Evolutionary conservation across 208 protist species (phyloP).

Genomic region (Trypanosoma brucei): DNA sequence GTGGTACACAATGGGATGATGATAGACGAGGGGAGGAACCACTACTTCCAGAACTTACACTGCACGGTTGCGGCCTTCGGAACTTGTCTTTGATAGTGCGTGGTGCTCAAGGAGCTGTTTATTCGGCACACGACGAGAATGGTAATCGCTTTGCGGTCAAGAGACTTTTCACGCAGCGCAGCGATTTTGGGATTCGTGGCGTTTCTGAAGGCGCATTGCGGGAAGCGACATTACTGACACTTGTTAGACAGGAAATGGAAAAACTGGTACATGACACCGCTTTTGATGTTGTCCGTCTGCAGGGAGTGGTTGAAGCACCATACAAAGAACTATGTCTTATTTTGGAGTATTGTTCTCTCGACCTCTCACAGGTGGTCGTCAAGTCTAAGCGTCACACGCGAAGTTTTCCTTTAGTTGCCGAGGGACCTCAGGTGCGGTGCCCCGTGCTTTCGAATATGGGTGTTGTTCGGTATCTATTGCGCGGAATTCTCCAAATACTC

Average conservation of each 20-base stretch:
- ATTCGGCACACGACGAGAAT: slow-evolving; percentile 45
- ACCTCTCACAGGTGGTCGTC: slow-evolving; percentile 52
- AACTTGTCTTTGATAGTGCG: slow-evolving; percentile 54
- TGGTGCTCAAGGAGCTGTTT: slow-evolving; percentile 80
- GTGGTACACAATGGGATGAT: slow-evolving; percentile 36
- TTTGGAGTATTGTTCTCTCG: slow-evolving; percentile 60
- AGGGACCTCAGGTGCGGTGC: slow-evolving; percentile 9
- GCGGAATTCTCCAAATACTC: slow-evolving; percentile 58
- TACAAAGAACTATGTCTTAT: slow-evolving; percentile 79
- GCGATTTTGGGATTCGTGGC: slow-evolving; percentile 64
- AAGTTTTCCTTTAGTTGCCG: neutral
- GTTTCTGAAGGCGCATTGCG: slow-evolving; percentile 68
- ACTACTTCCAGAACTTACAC: slow-evolving; percentile 21
- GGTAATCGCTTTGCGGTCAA: slow-evolving; percentile 63
- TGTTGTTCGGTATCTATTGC: slow-evolving; percentile 72
- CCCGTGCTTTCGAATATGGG: slow-evolving; percentile 29
- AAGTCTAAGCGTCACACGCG: neutral
- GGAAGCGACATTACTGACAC: slow-evolving; percentile 60
- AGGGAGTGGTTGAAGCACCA: slow-evolving; percentile 71
- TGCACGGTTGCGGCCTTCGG: slow-evolving; percentile 47
- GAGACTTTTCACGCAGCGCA: slow-evolving; percentile 68
- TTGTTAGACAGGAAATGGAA: neutral
- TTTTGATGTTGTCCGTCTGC: slow-evolving; percentile 36
- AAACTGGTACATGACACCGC: neutral
- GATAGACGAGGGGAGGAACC: slow-evolving; percentile 8